phyloP scores from a whole-genome alignment of 2,329 filamentous ascomycete species.

The Paraconiothyrium brasiliense region DNA sequence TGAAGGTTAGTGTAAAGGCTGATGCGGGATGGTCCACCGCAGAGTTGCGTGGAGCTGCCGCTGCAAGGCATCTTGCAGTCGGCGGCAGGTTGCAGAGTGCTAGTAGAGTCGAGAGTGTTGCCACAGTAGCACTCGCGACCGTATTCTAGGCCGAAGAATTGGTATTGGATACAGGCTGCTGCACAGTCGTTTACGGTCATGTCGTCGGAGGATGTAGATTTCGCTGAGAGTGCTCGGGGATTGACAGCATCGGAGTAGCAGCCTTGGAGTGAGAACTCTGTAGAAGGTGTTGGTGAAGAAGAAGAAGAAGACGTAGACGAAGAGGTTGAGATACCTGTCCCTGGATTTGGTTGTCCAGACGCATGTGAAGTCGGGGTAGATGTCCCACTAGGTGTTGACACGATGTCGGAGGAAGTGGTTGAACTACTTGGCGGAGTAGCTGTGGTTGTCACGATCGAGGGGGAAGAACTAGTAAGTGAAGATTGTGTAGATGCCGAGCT shows the following conservation, averaged over 20 bases:
- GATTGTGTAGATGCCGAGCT: conserved; percentile 6
- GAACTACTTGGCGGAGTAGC: background rate
- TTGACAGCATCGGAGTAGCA: conserved; percentile 31
- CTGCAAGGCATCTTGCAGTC: conserved; percentile 38
- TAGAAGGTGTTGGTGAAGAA: background rate
- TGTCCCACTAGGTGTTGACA: background rate
- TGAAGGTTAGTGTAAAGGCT: conserved; percentile 50
- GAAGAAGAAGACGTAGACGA: conserved; percentile 19
- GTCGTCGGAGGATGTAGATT: conserved; percentile 20
- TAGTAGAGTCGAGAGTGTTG: conserved; percentile 24
- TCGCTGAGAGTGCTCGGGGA: conserved; percentile 27
- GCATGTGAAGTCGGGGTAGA: background rate
- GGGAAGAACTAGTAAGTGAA: background rate
- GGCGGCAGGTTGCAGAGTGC: conserved; percentile 19
- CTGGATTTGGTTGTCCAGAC: background rate
- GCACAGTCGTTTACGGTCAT: conserved; percentile 37
- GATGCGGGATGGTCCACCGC: conserved; percentile 31
- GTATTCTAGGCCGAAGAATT: conserved; percentile 37
- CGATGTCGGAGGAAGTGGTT: background rate
- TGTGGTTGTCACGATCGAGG: background rate
- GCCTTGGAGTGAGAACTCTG: conserved; percentile 29
- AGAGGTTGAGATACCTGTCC: background rate
- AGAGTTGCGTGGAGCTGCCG: conserved; percentile 28
- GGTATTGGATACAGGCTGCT: conserved; percentile 29
- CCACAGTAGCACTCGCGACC: conserved; percentile 34